phyloP scores from a whole-genome alignment of 495 filamentous ascomycete genomes.

The Hapsidospora chrysogenum region DNA sequence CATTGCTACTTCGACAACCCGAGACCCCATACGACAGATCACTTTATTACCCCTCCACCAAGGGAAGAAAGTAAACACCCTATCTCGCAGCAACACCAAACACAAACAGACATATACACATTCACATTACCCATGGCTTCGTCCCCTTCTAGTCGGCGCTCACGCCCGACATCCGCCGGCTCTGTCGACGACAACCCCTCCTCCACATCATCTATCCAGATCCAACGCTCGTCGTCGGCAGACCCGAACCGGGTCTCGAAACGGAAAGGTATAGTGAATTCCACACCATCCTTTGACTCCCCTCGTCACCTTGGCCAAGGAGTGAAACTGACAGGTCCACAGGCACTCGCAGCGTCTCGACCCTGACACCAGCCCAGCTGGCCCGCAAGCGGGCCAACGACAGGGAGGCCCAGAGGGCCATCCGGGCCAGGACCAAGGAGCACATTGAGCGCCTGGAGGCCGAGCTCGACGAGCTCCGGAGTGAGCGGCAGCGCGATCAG shows the following conservation, averaged over 20 bases:
- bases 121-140: background rate
- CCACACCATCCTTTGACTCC: background rate
- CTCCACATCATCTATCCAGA: background rate
- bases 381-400: slow-evolving; percentile 78
- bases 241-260: background rate
- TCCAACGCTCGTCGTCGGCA: background rate
- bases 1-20: background rate
- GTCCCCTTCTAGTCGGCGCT: background rate
- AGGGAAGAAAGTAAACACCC: too few relatives aligned
- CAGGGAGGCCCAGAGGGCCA: slow-evolving; percentile 73
- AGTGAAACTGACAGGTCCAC: background rate
- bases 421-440: slow-evolving; percentile 63
- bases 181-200: background rate
- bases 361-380: slow-evolving; percentile 54
- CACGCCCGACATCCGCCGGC: background rate
- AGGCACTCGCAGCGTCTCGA: slow-evolving; percentile 55
- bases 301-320: background rate
- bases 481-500: slow-evolving; percentile 15
- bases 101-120: background rate
- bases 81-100: too few relatives aligned
- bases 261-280: background rate
- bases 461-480: slow-evolving; percentile 42
- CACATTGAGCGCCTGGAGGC: slow-evolving; percentile 65
- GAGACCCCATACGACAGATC: too few relatives aligned
- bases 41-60: too few relatives aligned